These are phyloP conservation scores for Carex myosuroides DNA, from an alignment of 176 grass and related monocot genomes.

Conservation along the genomic window DNA sequence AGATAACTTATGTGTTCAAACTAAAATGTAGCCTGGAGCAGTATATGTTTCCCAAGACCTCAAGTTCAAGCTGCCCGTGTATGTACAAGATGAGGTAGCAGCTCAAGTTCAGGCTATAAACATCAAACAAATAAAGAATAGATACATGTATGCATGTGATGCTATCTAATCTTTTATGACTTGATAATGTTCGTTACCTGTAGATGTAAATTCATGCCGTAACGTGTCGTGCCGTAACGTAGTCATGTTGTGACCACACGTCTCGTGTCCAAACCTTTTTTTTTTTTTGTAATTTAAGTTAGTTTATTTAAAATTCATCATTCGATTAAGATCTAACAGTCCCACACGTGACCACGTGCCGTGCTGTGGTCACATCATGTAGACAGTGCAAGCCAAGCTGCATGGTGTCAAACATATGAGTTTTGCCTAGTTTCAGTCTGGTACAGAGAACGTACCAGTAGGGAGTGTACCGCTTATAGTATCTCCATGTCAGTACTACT, in stretches of 20 bases:
- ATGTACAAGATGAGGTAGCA: conserved; percentile 43
- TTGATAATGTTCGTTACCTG: neutral
- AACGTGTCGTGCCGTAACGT: too few relatives aligned
- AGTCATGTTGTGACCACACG: too few relatives aligned
- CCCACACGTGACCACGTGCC: too few relatives aligned
- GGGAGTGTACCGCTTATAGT: neutral
- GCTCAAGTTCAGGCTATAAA: conserved; percentile 40
- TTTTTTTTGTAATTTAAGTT: too few relatives aligned
- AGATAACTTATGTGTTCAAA: neutral
- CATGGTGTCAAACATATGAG: neutral
- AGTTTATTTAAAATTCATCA: too few relatives aligned
- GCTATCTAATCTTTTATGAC: neutral
- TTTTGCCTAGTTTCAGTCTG: neutral
- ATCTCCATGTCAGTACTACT: neutral
- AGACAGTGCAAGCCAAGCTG: neutral
- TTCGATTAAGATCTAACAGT: too few relatives aligned
- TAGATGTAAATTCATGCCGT: too few relatives aligned
- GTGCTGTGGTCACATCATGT: neutral
- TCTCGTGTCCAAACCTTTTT: too few relatives aligned
- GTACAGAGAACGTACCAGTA: neutral
- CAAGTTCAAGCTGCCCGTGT: conserved; percentile 50
- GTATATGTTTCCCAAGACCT: conserved; percentile 45
- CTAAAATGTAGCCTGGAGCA: conserved; percentile 37
- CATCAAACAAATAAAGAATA: conserved; percentile 28
- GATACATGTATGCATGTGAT: conserved; percentile 31